A percentile compares a stretch with the other conserved stretches of the same genome.
These are phyloP conservation scores for Linum usitatissimum DNA, from an alignment of 345 rosid genomes.

Conservation along the genomic window DNA sequence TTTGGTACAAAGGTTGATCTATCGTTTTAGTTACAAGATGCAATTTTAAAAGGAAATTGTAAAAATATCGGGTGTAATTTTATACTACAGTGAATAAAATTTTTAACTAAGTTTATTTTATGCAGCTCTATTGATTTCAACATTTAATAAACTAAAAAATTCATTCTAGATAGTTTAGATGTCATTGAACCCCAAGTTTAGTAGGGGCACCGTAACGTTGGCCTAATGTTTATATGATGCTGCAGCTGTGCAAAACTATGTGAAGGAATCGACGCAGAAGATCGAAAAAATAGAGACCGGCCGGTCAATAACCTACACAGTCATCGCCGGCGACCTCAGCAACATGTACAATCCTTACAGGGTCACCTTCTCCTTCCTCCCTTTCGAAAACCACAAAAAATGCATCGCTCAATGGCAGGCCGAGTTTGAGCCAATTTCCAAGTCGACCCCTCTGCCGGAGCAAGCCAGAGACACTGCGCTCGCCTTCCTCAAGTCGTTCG, in stretches of 20 bases:
- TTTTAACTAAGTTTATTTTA: too few relatives aligned
- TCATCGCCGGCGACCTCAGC: slow-evolving; percentile 26
- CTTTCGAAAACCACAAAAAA: slow-evolving; percentile 13
- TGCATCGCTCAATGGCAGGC: slow-evolving; percentile 33
- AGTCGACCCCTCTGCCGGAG: slow-evolving; percentile 29
- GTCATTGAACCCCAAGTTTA: too few relatives aligned
- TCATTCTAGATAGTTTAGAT: too few relatives aligned
- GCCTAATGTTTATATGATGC: not conserved
- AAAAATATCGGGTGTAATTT: too few relatives aligned
- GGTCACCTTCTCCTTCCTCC: slow-evolving; percentile 28
- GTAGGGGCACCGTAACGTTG: too few relatives aligned
- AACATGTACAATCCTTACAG: slow-evolving; percentile 30
- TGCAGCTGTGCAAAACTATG: slow-evolving; percentile 26
- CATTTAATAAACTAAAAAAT: too few relatives aligned
- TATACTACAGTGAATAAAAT: too few relatives aligned
- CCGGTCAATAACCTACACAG: slow-evolving; percentile 26
- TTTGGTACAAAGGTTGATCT: too few relatives aligned
- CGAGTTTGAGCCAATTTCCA: slow-evolving; percentile 19
- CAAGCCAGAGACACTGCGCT: slow-evolving; percentile 33
- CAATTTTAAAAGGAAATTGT: too few relatives aligned
- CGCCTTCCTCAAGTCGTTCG: slow-evolving; percentile 27
- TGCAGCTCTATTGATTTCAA: too few relatives aligned
- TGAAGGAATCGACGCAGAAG: slow-evolving; percentile 32
- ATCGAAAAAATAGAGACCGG: slow-evolving; percentile 29
- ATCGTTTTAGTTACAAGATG: too few relatives aligned